Evolutionary conservation across 371 early-diverging fungal genomes (phyloP).

Genomic region (Massospora cicadina): DNA sequence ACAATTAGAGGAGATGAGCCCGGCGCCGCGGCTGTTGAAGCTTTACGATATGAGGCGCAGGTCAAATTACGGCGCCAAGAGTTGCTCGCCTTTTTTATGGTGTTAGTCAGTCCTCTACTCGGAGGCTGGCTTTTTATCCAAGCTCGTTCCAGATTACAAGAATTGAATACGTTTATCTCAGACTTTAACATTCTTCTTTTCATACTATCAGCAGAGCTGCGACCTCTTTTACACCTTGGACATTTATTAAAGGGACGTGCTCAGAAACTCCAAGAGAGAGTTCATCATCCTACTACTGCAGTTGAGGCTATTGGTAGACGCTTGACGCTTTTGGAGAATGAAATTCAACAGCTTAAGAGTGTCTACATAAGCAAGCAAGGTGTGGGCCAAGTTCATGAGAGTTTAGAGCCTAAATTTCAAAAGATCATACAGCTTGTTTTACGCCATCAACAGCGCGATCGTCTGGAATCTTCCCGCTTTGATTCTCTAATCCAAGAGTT

Average conservation of each 20-base stretch:
- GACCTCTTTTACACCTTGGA: constrained; percentile 32
- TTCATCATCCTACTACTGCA: constrained; percentile 28
- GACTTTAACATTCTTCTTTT: constrained; percentile 39
- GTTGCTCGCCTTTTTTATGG: constrained; percentile 26
- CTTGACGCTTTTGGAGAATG: constrained; percentile 30
- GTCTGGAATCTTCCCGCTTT: neutral
- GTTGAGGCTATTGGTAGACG: constrained; percentile 23
- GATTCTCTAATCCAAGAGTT: neutral
- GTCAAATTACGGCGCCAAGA: constrained; percentile 32
- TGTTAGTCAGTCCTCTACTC: constrained; percentile 28
- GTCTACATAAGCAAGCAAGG: constrained; percentile 46
- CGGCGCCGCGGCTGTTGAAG: constrained; percentile 19
- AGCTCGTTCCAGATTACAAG: constrained; percentile 29
- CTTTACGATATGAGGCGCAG: constrained; percentile 19
- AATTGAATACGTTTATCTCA: constrained; percentile 36
- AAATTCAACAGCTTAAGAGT: constrained; percentile 28
- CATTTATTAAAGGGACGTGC: constrained; percentile 32
- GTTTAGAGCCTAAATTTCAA: constrained; percentile 20
- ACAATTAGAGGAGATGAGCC: constrained; percentile 13
- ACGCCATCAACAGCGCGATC: neutral
- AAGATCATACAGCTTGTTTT: neutral
- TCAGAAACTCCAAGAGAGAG: constrained; percentile 29
- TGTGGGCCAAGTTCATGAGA: constrained; percentile 28
- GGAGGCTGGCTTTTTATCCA: constrained; percentile 36
- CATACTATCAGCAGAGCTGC: constrained; percentile 35